Evolutionary conservation across 352 stramenopile species (phyloP), one percentile per base, ranked within the genome.

Genomic region (Globisporangium splendens): DNA sequence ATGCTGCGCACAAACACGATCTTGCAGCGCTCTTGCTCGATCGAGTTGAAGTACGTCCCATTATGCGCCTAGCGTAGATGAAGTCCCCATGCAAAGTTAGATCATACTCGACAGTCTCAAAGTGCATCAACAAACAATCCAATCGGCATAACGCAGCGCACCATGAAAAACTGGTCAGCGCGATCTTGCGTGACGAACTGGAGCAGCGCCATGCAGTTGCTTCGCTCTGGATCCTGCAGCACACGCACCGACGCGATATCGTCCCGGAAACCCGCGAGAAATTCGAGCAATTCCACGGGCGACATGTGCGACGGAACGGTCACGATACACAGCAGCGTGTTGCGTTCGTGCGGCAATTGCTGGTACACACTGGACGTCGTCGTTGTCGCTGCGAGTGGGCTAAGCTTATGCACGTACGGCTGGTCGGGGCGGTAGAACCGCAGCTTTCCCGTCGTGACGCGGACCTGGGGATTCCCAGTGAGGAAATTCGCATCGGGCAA

Each of bases 1-100:
- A 96, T 92, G 54, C 76, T 88, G 52, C 80, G 70, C 44, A 97
- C 88, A 65, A 97, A 97, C 48, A 96, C 88, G 63, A 96, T 89
- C 50, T 91, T 89, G 69, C 88, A 97, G 8, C 79, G 77, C 56
- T 96, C 84, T 42, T 87, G 85, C 72, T 97, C 88, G 46, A 97
- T 95, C 54, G 89, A 97, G 67, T 95, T 97, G 66, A 96, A 97
- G 57, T 91, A 94, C 31, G 80, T 92, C 59, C 89, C 86, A 47
- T 97, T 96, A 63, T 93, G 90, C 24, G 81, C 83, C 68, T 93
- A 35, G 5, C 28, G 49, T 35, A 2, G n/a, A 21, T 15, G 17
- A 46, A 42, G 39, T 18, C 14, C 17, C n/a, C 1, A 57, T 1
- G 47, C 57, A 49, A 1, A 46, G 5, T 42, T 35, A 47, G 17